Evolutionary conservation across 345 rosid species (phyloP).

Genomic region (Brassica rapa): DNA sequence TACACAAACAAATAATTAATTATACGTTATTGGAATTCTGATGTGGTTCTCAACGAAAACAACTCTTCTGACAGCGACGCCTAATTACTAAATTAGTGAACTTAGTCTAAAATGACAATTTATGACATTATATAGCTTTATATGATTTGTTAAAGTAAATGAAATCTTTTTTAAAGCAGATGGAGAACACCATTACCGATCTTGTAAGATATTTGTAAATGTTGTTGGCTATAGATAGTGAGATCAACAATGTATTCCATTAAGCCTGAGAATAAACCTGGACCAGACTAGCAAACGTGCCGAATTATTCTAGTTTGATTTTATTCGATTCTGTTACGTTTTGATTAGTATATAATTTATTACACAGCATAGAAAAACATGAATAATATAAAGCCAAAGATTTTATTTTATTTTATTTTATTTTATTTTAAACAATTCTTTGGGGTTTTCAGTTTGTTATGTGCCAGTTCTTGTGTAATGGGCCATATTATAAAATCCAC

Average conservation of each 20-base stretch:
- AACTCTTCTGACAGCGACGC: constrained; percentile 12
- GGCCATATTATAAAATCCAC: neutral
- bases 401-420: neutral
- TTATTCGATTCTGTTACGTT: neutral
- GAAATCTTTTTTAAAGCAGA: neutral
- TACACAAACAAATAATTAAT: constrained; percentile 2
- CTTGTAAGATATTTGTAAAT: neutral
- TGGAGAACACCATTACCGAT: neutral
- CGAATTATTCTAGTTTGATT: neutral
- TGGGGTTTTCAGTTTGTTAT: neutral
- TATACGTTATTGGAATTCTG: constrained; percentile 22
- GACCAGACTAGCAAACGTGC: neutral
- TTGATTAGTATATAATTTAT: neutral
- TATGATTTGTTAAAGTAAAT: neutral
- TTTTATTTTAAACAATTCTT: neutral
- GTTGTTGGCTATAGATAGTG: neutral
- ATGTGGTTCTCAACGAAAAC: constrained; percentile 34
- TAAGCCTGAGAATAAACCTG: neutral
- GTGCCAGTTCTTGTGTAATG: neutral
- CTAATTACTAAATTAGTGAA: neutral
- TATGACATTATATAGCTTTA: neutral
- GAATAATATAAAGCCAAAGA: neutral
- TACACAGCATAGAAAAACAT: neutral
- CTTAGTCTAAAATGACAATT: constrained; percentile 6
- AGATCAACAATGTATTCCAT: neutral